Evolutionary conservation across 2,329 filamentous ascomycete genomes (phyloP), one percentile per base, ranked within the genome.

Genomic region (Lasiodiplodia hormozganensis): DNA sequence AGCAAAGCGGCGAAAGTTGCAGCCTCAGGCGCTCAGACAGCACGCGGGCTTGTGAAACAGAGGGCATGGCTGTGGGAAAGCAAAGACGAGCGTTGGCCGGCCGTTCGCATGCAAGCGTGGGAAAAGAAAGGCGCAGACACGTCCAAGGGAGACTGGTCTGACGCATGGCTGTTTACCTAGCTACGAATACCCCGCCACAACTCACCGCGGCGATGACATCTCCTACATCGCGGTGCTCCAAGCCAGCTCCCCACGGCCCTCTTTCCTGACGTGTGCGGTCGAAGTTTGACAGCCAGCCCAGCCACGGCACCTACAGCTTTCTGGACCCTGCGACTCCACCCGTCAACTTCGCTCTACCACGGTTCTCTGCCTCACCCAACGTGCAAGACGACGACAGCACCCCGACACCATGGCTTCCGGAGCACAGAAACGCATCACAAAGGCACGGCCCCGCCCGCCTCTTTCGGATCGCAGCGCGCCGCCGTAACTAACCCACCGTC

Each of bases 371-470:
- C 60, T 52, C 47, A 11, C 47, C 6, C 47, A 11, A 28, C 60
- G 31, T 34, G 31, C 43, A 47, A 21, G 36, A 16, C 47, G 16
- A 64, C 60, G 10, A 64, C 47, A 51, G 31, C 43, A 18, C 60
- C 21, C 47, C 60, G 14, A 38, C 47, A 68, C 31, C 57, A 68
- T 68, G 66, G 57, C 66, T 34, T 62, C 66, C 34, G 67, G 67
- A 60, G 49, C 49, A 5, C 68, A 69, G 16, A 51, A 36, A 21
- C 68, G 68, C 21, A 69, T 69, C 60, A 49, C 53, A n/a, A 69
- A 66, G 68, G 68, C 56, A 66, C 10, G 18, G 7, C 36, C 31
- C 28, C 53, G 18, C 52, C 25, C 36, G 28, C 36, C 10, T 52
- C 34, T 36, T 40, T 21, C 14, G 12, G 34, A 34, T 54, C 62